Percentiles rank a stretch among this genome's conserved stretches.
Conservation (phyloP, 2,329 filamentous ascomycete species). For the Pestalotiopsis sp. region DNA sequence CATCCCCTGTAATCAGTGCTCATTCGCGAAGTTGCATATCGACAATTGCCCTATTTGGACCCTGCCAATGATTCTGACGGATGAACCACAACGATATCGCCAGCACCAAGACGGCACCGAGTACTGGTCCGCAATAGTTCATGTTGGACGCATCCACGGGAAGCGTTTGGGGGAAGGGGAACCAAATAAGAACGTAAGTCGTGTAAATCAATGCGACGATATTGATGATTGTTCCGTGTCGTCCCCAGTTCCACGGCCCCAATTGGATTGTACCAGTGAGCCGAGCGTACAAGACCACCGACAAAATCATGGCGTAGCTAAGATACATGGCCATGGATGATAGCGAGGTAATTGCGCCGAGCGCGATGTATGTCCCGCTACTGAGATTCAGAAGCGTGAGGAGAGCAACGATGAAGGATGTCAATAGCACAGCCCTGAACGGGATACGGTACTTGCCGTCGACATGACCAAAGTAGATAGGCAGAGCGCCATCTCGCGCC, state of each 20-base stretch:
- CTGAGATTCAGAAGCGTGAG: slow-evolving; percentile 17
- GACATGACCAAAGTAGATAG: slow-evolving; percentile 15
- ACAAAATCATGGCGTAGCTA: slow-evolving; percentile 16
- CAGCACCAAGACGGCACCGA: slow-evolving; percentile 2
- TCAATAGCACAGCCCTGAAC: slow-evolving; percentile 14
- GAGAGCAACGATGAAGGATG: slow-evolving; percentile 11
- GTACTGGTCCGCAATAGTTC: slow-evolving; percentile 17
- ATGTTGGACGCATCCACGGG: slow-evolving; percentile 14
- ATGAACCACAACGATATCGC: slow-evolving; percentile 6
- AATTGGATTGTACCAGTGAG: background rate
- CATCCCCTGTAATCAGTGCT: background rate
- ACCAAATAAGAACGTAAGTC: slow-evolving; percentile 15
- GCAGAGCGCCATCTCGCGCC: slow-evolving; percentile 16
- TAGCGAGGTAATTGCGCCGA: slow-evolving; percentile 17
- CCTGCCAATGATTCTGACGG: background rate
- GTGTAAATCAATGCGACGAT: slow-evolving; percentile 14
- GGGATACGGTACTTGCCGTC: slow-evolving; percentile 15
- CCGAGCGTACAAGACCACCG: slow-evolving; percentile 12
- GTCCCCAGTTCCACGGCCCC: slow-evolving; percentile 14
- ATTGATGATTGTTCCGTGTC: slow-evolving; percentile 12
- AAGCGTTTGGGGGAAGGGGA: slow-evolving; percentile 15
- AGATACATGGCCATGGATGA: slow-evolving; percentile 18
- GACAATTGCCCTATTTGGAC: background rate
- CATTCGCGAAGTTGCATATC: background rate
- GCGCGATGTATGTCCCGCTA: slow-evolving; percentile 15